Percentiles rank a stretch among this genome's conserved stretches.
phyloP scores from a whole-genome alignment of 768 basidiomycete genomes.

The Pulveroboletus sp. region DNA sequence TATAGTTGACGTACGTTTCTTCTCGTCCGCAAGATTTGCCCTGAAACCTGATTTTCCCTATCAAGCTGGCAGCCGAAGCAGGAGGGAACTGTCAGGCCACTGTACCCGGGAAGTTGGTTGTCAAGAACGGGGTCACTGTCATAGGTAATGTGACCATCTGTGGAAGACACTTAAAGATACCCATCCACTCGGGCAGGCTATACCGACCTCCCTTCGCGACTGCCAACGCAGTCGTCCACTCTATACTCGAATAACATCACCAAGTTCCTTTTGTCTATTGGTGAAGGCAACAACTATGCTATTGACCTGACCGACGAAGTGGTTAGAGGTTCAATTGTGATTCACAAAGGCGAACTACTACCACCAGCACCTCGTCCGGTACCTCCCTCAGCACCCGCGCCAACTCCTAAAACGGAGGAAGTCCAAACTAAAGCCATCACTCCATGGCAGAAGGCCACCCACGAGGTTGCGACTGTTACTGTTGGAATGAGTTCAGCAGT shows the following conservation, averaged over 20 bases:
- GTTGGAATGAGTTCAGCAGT: conserved; percentile 71
- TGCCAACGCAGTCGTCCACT: conserved; percentile 86
- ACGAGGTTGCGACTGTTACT: conserved; percentile 71
- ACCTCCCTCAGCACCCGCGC: conserved; percentile 57
- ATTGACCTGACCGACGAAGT: conserved; percentile 82
- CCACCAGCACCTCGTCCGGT: conserved; percentile 65
- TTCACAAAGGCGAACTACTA: conserved; percentile 62
- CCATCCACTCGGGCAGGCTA: conserved; percentile 47
- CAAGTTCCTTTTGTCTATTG: conserved; percentile 82
- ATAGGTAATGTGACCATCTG: conserved; percentile 48
- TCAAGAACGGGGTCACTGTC: conserved; percentile 75
- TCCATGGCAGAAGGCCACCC: conserved; percentile 78
- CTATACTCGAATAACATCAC: conserved; percentile 90
- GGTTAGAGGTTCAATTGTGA: conserved; percentile 72
- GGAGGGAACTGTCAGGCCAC: conserved; percentile 90
- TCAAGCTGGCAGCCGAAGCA: conserved; percentile 65
- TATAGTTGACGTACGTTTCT: conserved; percentile 57
- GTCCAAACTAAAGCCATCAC: conserved; percentile 57
- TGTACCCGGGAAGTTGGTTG: conserved; percentile 64
- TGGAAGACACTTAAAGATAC: conserved; percentile 1
- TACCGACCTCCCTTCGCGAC: conserved; percentile 80
- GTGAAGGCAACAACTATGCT: conserved; percentile 55
- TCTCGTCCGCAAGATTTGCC: background rate
- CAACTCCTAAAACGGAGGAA: conserved; percentile 45
- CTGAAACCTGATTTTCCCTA: conserved; percentile 12